A percentile compares a stretch with the other conserved stretches of the same genome.
phyloP scores from a whole-genome alignment of 768 basidiomycete genomes.

The Amanita rimosa region DNA sequence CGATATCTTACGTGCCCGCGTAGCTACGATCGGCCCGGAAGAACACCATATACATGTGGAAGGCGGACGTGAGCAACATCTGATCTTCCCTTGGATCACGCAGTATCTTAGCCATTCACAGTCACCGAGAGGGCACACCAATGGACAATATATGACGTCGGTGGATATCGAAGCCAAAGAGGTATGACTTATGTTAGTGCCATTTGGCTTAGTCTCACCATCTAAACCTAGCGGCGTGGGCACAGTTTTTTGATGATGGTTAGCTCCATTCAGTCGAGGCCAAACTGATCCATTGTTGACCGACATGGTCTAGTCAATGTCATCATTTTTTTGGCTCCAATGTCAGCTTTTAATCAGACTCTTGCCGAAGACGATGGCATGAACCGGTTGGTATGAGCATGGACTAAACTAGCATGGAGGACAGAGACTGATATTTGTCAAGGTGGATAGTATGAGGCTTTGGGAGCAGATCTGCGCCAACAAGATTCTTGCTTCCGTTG shows the following conservation, averaged over 20 bases:
- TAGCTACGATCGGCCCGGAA: conserved; percentile 55
- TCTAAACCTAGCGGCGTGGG: conserved; percentile 43
- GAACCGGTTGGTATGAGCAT: conserved; percentile 44
- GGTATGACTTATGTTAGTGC: conserved; percentile 20
- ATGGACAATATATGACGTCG: conserved; percentile 62
- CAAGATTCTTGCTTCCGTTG: conserved; percentile 38
- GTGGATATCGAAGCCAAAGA: conserved; percentile 46
- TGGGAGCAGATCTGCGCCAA: conserved; percentile 54
- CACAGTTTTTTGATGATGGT: conserved; percentile 63
- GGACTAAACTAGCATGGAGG: not conserved
- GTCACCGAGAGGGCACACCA: conserved; percentile 24
- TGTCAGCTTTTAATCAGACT: conserved; percentile 56
- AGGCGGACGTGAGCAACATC: conserved; percentile 16
- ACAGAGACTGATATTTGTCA: conserved; percentile 19
- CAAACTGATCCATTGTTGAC: not conserved
- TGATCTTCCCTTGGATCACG: not conserved
- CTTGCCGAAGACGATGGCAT: conserved; percentile 45
- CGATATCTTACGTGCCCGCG: conserved; percentile 53
- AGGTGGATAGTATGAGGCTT: conserved; percentile 36
- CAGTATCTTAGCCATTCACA: not conserved
- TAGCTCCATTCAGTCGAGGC: conserved; percentile 6
- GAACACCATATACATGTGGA: conserved; percentile 49
- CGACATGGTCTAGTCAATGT: conserved; percentile 34
- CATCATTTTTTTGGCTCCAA: conserved; percentile 57
- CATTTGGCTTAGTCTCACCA: conserved; percentile 1